Evolutionary conservation across 306 rosid species (phyloP).

Genomic region (Boehmeria nivea): DNA sequence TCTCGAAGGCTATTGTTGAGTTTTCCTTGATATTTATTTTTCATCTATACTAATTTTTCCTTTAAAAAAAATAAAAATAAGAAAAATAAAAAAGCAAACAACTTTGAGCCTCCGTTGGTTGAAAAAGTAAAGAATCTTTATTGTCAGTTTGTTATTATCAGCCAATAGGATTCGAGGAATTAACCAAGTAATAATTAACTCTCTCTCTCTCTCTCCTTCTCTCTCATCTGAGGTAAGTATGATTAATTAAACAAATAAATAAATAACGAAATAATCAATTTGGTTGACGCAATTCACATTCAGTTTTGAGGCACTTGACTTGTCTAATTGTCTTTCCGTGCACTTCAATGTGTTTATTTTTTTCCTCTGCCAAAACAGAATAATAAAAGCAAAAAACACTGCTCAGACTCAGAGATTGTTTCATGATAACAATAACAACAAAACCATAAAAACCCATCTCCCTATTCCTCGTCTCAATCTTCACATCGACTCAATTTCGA

Average conservation of each 20-base stretch:
- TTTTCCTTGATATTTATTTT: neutral
- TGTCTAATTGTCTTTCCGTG: conserved; percentile 9
- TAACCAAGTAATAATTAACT: neutral
- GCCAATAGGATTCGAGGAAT: neutral
- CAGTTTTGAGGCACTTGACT: neutral
- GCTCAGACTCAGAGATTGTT: neutral
- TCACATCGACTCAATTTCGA: conserved; percentile 8
- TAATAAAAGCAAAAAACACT: neutral
- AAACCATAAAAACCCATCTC: neutral
- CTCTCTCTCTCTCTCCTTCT: no score
- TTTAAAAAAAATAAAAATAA: neutral
- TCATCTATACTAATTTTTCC: neutral
- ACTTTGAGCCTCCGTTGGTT: neutral
- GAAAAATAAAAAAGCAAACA: neutral
- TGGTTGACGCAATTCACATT: conserved; percentile 1
- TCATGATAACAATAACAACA: neutral
- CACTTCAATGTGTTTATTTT: neutral
- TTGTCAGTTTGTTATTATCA: neutral
- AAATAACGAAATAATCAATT: neutral
- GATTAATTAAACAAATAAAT: neutral
- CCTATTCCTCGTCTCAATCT: neutral
- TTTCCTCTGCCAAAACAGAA: neutral
- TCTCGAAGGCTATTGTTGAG: neutral
- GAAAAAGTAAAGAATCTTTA: neutral
- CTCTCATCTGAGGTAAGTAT: neutral